Percentiles rank a stretch among this genome's conserved stretches.
phyloP scores from a whole-genome alignment of 73 alveolate genomes.

The Breviolum minutum region DNA sequence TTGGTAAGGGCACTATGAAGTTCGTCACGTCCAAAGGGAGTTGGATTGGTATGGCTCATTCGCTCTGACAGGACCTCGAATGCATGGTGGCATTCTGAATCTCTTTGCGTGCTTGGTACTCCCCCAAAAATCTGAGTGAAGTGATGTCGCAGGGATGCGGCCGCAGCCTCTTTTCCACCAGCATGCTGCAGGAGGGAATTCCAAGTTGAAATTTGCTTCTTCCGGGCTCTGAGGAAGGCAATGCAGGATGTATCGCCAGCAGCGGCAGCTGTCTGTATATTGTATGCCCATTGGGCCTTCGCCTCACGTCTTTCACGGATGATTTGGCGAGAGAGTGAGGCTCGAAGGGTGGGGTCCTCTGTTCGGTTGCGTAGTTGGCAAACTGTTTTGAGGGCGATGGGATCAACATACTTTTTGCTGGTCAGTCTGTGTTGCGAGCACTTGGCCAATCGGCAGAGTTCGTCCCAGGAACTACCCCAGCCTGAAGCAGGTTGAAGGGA shows the following conservation, averaged over 20 bases:
- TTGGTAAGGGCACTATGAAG: background rate
- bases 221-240: background rate
- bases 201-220: background rate
- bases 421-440: background rate
- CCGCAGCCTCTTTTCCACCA: background rate
- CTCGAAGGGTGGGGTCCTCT: background rate
- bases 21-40: background rate
- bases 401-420: background rate
- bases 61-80: background rate
- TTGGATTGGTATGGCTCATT: background rate
- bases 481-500: background rate
- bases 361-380: background rate
- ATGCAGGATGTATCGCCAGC: background rate
- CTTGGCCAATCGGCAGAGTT: background rate
- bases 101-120: background rate
- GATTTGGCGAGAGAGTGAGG: background rate
- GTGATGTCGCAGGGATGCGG: background rate
- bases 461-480: background rate
- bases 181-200: background rate
- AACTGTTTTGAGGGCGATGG: background rate
- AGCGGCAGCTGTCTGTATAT: background rate
- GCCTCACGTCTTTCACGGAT: background rate
- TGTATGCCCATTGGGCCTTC: background rate
- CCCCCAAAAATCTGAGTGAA: background rate
- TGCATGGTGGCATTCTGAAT: background rate